Base-by-base conservation (phyloP, 2,329 filamentous ascomycete species). In the Hawksworthiomyces lignivorus region DNA sequence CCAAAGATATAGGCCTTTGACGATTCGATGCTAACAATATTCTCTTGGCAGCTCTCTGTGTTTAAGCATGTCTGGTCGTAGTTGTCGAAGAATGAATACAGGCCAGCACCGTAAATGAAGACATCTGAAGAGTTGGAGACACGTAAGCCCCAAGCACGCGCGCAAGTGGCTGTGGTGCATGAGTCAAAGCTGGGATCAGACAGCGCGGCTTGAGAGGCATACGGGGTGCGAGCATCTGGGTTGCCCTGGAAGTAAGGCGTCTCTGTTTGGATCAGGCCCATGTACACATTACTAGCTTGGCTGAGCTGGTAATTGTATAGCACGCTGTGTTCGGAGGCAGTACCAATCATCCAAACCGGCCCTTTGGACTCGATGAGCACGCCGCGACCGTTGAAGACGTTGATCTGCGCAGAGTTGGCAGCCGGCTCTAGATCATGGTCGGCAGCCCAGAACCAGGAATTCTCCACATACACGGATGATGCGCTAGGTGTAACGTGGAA, bases 201-300 rank as follows among this genome's bases (percentile, higher is more conserved):
- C 54, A 71, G 84, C 7, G 64, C 63, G 15, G 70, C 50, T 53
- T 82, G 77, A 48, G 68, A 63, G 0, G 66, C 67, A 61, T 84
- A 87, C 29, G 81, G 84, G 9, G 75, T 69, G 9, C 75, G 70
- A 3, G 86, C 76, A 51, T 83, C 74, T 5, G 88, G 87, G 66
- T 90, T 89, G 58, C 83, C 76, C 65, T 94, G 86, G 72, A 83
- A 87, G 69, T 86, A 88, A 24, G 88, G 84, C 5, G 88, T 95
- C 66, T 96, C 90, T 4, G 85, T 86, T 66, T 96, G 89, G 54
- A 94, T 87, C 38, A 86, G 67, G 10, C 77, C 81, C 73, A 94
- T 82, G 68, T 84, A 94, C 48, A 94, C 72, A 56, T 89, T 83
- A 55, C 78, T 72, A 2, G 88, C 86, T 48, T 82, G 81, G 56